These are phyloP conservation scores for Hondaea fermentalgiana DNA, from an alignment of 108 stramenopile genomes.

Conservation along the genomic window DNA sequence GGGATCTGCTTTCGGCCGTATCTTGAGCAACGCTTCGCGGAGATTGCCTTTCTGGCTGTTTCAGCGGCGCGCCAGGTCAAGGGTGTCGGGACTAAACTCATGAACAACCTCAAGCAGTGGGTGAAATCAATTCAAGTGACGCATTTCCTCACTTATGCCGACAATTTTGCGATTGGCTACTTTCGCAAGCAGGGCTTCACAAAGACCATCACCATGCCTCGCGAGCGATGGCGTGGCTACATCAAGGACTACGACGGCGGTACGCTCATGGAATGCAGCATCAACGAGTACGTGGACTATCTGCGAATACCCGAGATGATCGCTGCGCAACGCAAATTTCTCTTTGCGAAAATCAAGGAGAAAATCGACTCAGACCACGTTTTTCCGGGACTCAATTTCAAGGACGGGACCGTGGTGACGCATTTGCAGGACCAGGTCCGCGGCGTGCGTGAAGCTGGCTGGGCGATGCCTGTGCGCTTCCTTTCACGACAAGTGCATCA, in stretches of 20 bases:
- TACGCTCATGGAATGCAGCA: conserved; percentile 97
- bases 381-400: conserved; percentile 17
- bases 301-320: conserved; percentile 75
- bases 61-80: conserved; percentile 73
- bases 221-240: conserved; percentile 71
- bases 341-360: conserved; percentile 38
- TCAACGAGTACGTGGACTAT: conserved; percentile 84
- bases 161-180: conserved; percentile 96
- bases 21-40: conserved; percentile 73
- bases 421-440: conserved; percentile 56
- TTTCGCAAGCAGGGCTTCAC: conserved; percentile 95
- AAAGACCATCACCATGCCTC: conserved; percentile 70
- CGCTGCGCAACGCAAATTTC: conserved; percentile 53
- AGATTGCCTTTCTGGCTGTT: conserved; percentile 96
- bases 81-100: conserved; percentile 91
- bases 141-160: conserved; percentile 96
- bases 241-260: conserved; percentile 99
- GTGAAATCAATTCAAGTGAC: conserved; percentile 70
- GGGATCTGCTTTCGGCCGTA: conserved; percentile 91
- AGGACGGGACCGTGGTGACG: neutral
- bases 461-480: conserved; percentile 72
- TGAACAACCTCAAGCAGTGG: conserved; percentile 91
- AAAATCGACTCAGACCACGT: neutral
- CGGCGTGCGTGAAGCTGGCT: conserved; percentile 81
- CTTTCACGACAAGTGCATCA: conserved; percentile 54